Base-by-base conservation (phyloP, 2,329 filamentous ascomycete genomes). In the Fusarium musae region DNA sequence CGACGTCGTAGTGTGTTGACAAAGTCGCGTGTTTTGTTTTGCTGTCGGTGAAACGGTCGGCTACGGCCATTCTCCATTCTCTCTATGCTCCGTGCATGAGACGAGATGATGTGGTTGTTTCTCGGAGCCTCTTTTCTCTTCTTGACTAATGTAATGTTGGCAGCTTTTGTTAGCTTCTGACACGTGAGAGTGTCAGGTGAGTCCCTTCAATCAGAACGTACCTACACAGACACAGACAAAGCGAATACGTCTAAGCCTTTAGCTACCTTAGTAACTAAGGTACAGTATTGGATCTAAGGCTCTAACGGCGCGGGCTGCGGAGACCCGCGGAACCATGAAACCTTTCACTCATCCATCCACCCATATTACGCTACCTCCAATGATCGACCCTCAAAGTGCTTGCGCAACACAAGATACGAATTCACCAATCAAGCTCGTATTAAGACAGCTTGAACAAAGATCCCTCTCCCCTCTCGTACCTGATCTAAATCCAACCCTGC, bases 121-220 rank as follows among this genome's bases (percentile, higher is more conserved):
- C 69, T 43, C 37, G 44, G 37, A 36, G 36, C 44, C 21, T 65
- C 34, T 36, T 30, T 62, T 49, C 30, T 36, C 47, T 42, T 32
- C 37, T 46, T 43, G 39, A 34, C 42, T 32, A 46, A 19, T 11
- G 12, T 34, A 34, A 7, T 36, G 16, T 17, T n/a, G 12, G 52
- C 19, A 39, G 16, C 23, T 26, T 34, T 26, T 47, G 44, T 53
- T 30, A 59, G 34, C 26, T 39, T 42, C 52, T 64, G 59, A 46
- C 74, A 69, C 69, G 74, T 75, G 74, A 73, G 69, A 71, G 40
- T 30, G 32, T 76, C 74, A 76, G 59, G 60, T 66, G 61, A 47
- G 53, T 57, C 39, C 28, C 39, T 32, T 36, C 54, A 47, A 46
- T 40, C 36, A 42, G 50, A 42, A 32, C 21, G 30, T 13, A 34